These are phyloP conservation scores for Santalum album DNA, from an alignment of 164 flowering plant genomes.

Conservation along the genomic window DNA sequence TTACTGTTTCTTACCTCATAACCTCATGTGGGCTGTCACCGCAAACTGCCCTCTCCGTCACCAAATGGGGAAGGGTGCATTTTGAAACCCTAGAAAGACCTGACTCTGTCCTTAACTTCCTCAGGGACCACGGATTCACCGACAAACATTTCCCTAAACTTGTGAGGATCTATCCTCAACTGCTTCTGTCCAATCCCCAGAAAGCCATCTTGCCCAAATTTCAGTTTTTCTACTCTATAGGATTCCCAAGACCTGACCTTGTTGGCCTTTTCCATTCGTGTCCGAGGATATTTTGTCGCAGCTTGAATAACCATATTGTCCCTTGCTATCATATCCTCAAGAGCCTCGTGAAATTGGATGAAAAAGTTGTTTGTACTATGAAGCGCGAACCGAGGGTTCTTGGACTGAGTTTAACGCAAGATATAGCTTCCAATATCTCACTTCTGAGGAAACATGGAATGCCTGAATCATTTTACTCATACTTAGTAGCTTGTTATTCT, in stretches of 20 bases:
- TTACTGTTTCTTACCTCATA: constrained; percentile 4
- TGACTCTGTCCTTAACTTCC: constrained; percentile 1
- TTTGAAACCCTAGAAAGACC: neutral
- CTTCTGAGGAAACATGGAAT: constrained; percentile 6
- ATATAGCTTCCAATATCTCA: neutral
- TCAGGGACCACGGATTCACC: constrained; percentile 7
- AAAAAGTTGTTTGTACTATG: neutral
- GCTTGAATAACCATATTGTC: neutral
- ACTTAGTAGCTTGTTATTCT: neutral
- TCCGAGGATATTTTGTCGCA: neutral
- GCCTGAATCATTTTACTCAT: too few relatives aligned
- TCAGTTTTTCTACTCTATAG: constrained; percentile 5
- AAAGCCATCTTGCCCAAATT: constrained; percentile 7
- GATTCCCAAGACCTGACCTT: neutral
- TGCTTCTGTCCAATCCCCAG: constrained; percentile 4
- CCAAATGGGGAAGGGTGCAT: neutral
- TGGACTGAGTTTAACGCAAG: neutral
- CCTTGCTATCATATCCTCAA: constrained; percentile 5
- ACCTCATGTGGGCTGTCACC: constrained; percentile 10
- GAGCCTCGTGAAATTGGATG: neutral
- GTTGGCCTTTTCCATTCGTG: neutral
- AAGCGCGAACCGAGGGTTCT: neutral
- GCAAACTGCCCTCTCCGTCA: constrained; percentile 3
- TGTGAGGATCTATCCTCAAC: neutral
- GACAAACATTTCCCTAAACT: constrained; percentile 4